A percentile compares a stretch with the other conserved stretches of the same genome.
These are phyloP conservation scores for Colletotrichum tropicicola DNA, from an alignment of 2,329 filamentous ascomycete genomes.

Conservation along the genomic window DNA sequence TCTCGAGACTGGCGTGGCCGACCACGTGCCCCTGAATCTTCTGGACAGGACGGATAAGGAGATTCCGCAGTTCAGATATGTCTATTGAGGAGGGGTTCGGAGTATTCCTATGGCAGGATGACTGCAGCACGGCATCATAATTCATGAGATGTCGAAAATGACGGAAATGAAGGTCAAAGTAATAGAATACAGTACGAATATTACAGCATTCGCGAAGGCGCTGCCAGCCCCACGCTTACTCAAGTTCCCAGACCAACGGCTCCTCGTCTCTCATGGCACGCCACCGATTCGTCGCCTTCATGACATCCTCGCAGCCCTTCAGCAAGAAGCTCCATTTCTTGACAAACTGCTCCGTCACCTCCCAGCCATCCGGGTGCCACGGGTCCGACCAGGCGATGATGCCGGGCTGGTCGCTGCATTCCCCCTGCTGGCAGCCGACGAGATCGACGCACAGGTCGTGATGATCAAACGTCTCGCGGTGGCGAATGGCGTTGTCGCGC, in stretches of 20 bases:
- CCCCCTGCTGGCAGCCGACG: constrained; percentile 1
- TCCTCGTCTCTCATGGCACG: constrained; percentile 27
- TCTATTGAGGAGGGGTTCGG: no score
- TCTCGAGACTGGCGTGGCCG: constrained; percentile 41
- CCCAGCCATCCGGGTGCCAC: constrained; percentile 54
- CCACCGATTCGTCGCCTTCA: constrained; percentile 49
- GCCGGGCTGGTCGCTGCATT: constrained; percentile 5
- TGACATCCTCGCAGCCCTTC: constrained; percentile 45
- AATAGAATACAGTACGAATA: no score
- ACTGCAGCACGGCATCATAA: background rate
- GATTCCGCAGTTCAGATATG: constrained; percentile 63
- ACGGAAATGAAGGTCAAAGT: background rate
- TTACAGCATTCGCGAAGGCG: background rate
- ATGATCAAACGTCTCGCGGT: constrained; percentile 3
- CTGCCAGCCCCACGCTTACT: background rate
- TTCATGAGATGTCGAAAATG: background rate
- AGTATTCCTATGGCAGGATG: no score
- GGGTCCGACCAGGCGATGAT: constrained; percentile 36
- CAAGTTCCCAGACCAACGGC: constrained; percentile 20
- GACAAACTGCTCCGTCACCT: constrained; percentile 53
- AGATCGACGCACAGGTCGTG: constrained; percentile 17
- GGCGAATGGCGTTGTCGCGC: constrained; percentile 38
- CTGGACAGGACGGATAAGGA: constrained; percentile 64
- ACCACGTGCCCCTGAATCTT: constrained; percentile 54
- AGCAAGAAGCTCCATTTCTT: constrained; percentile 54